phyloP scores from a whole-genome alignment of 1,139 yeast species.

The Taphrina betulina region DNA sequence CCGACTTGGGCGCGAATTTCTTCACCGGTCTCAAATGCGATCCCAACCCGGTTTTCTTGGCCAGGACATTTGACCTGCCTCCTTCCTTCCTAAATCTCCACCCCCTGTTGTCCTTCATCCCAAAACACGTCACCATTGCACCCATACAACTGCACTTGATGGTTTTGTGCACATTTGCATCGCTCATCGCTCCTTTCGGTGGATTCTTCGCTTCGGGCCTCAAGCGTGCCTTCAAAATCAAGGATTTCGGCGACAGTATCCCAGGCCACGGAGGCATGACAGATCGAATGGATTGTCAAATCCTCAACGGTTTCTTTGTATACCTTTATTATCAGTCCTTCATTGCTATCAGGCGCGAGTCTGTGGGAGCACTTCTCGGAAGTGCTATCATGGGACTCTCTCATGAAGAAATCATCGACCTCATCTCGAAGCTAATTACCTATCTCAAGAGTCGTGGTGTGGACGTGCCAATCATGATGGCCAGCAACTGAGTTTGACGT shows the following conservation, averaged over 20 bases:
- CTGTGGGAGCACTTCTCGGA: constrained; percentile 72
- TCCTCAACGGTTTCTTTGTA: constrained; percentile 93
- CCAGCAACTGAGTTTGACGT: constrained; percentile 1
- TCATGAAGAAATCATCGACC: constrained; percentile 62
- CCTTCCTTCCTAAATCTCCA: constrained; percentile 24
- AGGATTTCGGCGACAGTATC: constrained; percentile 87
- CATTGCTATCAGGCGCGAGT: constrained; percentile 64
- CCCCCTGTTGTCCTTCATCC: constrained; percentile 56
- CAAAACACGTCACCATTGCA: constrained; percentile 56
- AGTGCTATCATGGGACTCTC: constrained; percentile 70
- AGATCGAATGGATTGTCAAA: constrained; percentile 97
- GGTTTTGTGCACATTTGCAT: constrained; percentile 87
- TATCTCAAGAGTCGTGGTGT: constrained; percentile 48
- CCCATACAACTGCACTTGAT: constrained; percentile 90
- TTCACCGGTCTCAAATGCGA: constrained; percentile 71
- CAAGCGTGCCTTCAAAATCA: constrained; percentile 93
- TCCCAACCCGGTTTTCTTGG: constrained; percentile 80
- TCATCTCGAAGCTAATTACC: constrained; percentile 61
- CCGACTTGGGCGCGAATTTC: constrained; percentile 54
- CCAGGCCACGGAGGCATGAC: constrained; percentile 99
- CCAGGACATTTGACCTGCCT: constrained; percentile 76
- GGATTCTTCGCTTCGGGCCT: constrained; percentile 97
- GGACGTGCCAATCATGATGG: not conserved
- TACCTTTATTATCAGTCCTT: constrained; percentile 91
- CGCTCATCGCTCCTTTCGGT: constrained; percentile 96